Conservation (phyloP, 192 early-diverging fungal genomes). For the Jimgerdemannia flammicorona region DNA sequence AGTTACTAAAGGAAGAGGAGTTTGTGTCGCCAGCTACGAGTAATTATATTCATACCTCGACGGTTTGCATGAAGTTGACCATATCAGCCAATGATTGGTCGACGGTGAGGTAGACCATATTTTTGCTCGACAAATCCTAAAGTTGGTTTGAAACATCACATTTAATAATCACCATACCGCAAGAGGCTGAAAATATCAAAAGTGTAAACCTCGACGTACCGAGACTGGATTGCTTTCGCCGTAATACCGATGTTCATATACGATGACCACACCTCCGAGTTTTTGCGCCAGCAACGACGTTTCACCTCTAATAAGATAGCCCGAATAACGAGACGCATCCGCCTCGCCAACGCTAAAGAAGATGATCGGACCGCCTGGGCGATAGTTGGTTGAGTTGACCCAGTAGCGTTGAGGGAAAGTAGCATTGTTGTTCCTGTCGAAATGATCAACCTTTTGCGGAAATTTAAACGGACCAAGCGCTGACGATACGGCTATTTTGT, state of each 20-base stretch:
- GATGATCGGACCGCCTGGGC: conserved; percentile 21
- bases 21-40: background rate
- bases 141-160: background rate
- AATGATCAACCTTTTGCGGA: conserved; percentile 20
- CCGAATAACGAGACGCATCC: conserved; percentile 4
- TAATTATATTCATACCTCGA: conserved; percentile 2
- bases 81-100: conserved; percentile 62
- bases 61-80: conserved; percentile 40
- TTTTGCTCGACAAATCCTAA: conserved; percentile 18
- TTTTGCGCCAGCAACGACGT: conserved; percentile 7
- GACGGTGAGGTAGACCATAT: conserved; percentile 35
- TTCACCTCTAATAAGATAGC: conserved; percentile 7
- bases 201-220: conserved; percentile 3
- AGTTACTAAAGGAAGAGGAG: background rate
- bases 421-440: background rate
- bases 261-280: conserved; percentile 17
- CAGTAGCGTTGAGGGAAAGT: conserved; percentile 25
- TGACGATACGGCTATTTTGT: background rate
- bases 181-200: background rate
- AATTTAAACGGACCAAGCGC: conserved; percentile 12
- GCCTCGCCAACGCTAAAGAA: conserved; percentile 20
- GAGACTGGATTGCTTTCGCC: conserved; percentile 10
- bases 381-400: conserved; percentile 22
- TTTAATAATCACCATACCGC: background rate
- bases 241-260: conserved; percentile 21